Evolutionary conservation across 441 rosid genomes (phyloP).

Genomic region (Capsella rubella): DNA sequence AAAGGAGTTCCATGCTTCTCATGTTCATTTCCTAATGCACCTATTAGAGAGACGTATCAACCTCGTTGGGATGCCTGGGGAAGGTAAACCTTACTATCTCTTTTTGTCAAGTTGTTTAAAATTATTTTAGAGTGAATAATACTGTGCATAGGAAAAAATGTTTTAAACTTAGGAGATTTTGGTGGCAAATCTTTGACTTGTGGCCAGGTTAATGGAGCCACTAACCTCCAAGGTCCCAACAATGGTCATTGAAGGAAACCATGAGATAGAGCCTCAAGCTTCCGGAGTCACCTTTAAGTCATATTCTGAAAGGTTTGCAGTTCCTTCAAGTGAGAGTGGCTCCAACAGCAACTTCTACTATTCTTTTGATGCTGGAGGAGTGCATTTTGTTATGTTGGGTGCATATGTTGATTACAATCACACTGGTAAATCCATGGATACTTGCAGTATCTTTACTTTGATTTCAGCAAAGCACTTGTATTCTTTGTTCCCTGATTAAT

Average conservation of each 20-base stretch:
- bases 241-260: conserved; percentile 71
- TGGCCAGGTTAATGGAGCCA: conserved; percentile 66
- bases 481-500: not conserved
- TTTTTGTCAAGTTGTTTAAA: not conserved
- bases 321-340: conserved; percentile 63
- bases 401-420: conserved; percentile 63
- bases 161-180: conserved; percentile 1
- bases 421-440: conserved; percentile 47
- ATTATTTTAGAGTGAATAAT: not conserved
- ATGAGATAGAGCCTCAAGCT: conserved; percentile 67
- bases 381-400: conserved; percentile 64
- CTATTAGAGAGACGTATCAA: conserved; percentile 70
- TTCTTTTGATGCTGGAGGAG: conserved; percentile 70
- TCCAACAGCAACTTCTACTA: conserved; percentile 64
- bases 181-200: not conserved
- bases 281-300: conserved; percentile 60
- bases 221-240: conserved; percentile 63
- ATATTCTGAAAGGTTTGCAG: conserved; percentile 60
- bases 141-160: too few relatives aligned
- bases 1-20: conserved; percentile 51
- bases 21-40: conserved; percentile 58
- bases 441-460: not conserved
- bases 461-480: not conserved
- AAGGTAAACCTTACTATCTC: conserved; percentile 53
- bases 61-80: conserved; percentile 97